Evolutionary conservation across 2,329 filamentous ascomycete genomes (phyloP), one percentile per base, ranked within the genome.

Genomic region (Colletotrichum sojae): DNA sequence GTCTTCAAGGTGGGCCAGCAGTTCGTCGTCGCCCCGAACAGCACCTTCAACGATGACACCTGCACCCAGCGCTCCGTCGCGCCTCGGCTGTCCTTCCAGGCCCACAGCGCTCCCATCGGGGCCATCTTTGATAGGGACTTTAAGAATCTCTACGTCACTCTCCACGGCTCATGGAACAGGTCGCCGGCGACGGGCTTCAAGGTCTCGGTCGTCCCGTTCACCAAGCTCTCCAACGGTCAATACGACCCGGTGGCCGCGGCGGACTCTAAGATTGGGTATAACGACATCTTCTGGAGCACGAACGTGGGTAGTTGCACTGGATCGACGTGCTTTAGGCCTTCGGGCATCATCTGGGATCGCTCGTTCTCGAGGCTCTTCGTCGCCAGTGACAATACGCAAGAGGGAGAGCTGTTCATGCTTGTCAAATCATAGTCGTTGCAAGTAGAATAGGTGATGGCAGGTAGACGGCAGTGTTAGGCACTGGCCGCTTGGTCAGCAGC

Each of bases 91-190:
- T 82, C 83, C 0, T 89, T 91, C 75, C 79, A 83, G 56, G 86
- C 88, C 1, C 89, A 91, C 72, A 88, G 83, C 79, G 89, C 89
- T 3, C 89, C 89, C 5, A 80, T 91, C 40, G 88, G 89, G 72
- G 86, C 89, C 75, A 84, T 87, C 65, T 91, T 91, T 79, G 87
- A 90, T 73, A 75, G 79, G 36, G 67, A 72, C 31, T 82, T 82
- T 45, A 84, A 83, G 43, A 85, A 83, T 36, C 85, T 87, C 39
- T 91, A 86, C 83, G 81, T 91, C 31, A 83, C 87, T 0, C 88
- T 91, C 74, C 89, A 90, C 75, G 89, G 89, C 3, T 87, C 84
- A 66, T 91, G 89, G 87, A 79, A 82, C 73, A 76, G 80, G 22
- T 73, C 76, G 18, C 74, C 74, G 4, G 78, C 81, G 2, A 76